Conservation (phyloP, 1,284 basidiomycete genomes). For the Ceratorhiza oryzae-sativae region DNA sequence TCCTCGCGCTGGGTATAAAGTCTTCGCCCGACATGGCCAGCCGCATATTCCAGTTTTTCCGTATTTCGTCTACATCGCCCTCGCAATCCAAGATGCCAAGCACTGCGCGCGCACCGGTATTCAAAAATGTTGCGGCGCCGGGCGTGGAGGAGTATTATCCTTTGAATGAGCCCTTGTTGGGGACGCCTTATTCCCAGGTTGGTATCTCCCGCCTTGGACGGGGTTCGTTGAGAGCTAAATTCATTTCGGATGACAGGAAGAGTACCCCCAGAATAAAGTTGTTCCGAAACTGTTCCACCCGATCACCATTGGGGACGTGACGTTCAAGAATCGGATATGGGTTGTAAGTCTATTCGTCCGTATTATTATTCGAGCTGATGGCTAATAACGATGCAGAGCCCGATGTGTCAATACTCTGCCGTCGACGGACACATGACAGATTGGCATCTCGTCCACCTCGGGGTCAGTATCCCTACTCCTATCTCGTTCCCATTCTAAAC, state of each 20-base stretch:
- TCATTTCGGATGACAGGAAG: conserved; percentile 49
- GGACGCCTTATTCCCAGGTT: conserved; percentile 56
- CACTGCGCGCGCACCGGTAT: conserved; percentile 50
- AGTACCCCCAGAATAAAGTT: conserved; percentile 56
- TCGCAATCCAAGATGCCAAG: conserved; percentile 60
- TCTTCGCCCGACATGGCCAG: conserved; percentile 68
- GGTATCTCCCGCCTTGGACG: conserved; percentile 25
- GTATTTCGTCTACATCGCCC: conserved; percentile 69
- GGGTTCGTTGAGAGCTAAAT: neutral
- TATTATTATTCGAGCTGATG: neutral
- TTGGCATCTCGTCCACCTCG: conserved; percentile 81
- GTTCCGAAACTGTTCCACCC: conserved; percentile 73
- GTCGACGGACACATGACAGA: conserved; percentile 75
- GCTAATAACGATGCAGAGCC: conserved; percentile 11
- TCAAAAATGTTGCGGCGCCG: conserved; percentile 14
- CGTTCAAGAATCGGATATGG: conserved; percentile 77
- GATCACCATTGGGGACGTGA: conserved; percentile 65
- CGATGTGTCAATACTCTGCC: conserved; percentile 62
- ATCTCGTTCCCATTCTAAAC: conserved; percentile 45
- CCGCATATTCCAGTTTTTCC: conserved; percentile 50
- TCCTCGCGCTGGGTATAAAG: neutral
- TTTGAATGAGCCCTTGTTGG: conserved; percentile 67
- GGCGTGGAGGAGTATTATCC: conserved; percentile 57
- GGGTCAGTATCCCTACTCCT: conserved; percentile 54
- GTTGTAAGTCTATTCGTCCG: conserved; percentile 53